Conservation (phyloP, 108 stramenopile species). For the Conticribra weissflogii region DNA sequence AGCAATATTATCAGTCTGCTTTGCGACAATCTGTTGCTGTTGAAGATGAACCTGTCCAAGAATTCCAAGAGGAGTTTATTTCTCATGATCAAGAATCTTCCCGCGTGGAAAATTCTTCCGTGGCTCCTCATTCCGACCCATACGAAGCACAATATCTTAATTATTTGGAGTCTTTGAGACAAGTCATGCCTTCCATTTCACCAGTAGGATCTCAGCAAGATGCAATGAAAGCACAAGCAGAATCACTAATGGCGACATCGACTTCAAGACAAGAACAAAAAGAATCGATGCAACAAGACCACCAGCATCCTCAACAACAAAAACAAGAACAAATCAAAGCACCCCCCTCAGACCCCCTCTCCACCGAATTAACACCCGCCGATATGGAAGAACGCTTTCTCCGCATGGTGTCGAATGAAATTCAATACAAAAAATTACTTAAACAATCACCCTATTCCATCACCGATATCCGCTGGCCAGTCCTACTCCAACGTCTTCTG, state of each 20-base stretch:
- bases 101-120: not conserved
- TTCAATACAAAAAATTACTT: slow-evolving; percentile 32
- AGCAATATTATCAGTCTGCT: not conserved
- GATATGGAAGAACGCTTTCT: slow-evolving; percentile 46
- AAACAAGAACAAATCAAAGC: too few relatives aligned
- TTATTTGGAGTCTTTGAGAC: not conserved
- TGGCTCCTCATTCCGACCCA: too few relatives aligned
- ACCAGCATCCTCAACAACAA: not conserved
- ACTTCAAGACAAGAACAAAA: not conserved
- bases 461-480: slow-evolving; percentile 28
- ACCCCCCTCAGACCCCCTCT: not conserved
- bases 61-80: not conserved
- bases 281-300: not conserved
- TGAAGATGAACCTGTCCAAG: too few relatives aligned
- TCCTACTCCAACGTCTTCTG: slow-evolving; percentile 34
- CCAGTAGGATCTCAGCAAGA: not conserved
- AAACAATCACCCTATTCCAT: slow-evolving; percentile 41
- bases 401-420: slow-evolving; percentile 47
- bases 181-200: not conserved
- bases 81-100: not conserved
- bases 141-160: too few relatives aligned
- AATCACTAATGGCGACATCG: not conserved
- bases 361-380: not conserved
- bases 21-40: not conserved
- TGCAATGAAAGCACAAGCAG: not conserved